A percentile compares a stretch with the other conserved stretches of the same genome.
These are phyloP conservation scores for Trichoderma aggressivum DNA, from an alignment of 2,329 filamentous ascomycete genomes.

Conservation along the genomic window DNA sequence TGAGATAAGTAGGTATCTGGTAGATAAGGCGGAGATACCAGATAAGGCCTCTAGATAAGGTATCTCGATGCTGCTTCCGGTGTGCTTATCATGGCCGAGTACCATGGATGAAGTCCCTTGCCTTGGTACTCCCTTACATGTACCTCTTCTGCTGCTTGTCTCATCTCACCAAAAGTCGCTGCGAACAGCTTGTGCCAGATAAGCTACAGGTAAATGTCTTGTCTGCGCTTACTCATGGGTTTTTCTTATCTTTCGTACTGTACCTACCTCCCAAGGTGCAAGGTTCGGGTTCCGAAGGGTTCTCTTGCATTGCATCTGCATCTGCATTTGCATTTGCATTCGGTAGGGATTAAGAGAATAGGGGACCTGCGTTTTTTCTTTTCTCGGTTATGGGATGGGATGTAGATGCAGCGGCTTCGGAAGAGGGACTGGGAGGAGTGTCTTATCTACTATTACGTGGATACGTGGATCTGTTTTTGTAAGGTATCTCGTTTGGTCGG, in stretches of 20 bases:
- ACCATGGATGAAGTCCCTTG: not conserved
- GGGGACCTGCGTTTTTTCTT: not conserved
- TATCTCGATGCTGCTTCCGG: not conserved
- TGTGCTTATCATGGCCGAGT: not conserved
- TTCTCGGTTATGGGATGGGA: not conserved
- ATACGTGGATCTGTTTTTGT: not conserved
- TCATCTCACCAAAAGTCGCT: not conserved
- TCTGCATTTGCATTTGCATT: not conserved
- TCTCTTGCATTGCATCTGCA: not conserved
- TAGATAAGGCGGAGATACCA: not conserved
- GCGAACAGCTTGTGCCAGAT: not conserved
- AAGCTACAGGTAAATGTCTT: not conserved
- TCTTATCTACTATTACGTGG: not conserved
- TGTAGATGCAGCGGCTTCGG: not conserved
- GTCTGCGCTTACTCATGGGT: too few relatives aligned
- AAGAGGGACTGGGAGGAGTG: not conserved
- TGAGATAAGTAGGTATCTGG: not conserved
- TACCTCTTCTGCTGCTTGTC: too few relatives aligned
- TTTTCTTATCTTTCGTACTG: not conserved
- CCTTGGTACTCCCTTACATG: not conserved
- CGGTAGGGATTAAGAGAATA: not conserved
- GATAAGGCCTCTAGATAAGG: not conserved
- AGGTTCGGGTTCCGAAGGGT: not conserved
- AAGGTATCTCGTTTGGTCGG: too few relatives aligned
- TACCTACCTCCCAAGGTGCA: too few relatives aligned